Percentiles rank a stretch among this genome's conserved stretches.
phyloP scores from a whole-genome alignment of 139 green algal genomes.

The Chlorella ohadii region DNA sequence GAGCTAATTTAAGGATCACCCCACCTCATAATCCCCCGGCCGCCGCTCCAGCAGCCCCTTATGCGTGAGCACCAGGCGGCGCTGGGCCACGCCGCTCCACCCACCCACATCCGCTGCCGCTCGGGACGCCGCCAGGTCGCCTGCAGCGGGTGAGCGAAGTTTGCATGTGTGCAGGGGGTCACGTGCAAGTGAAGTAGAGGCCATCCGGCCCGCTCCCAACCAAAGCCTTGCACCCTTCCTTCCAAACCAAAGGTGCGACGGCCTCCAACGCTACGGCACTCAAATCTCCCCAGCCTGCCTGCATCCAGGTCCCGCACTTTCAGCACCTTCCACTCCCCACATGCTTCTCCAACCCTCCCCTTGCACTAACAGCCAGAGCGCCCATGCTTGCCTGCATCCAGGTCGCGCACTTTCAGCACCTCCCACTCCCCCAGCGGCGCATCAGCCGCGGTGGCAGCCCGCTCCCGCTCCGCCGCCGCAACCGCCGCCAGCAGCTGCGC shows the following conservation, averaged over 20 bases:
- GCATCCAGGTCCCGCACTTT: too few species aligned
- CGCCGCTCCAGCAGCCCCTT: constrained; percentile 71
- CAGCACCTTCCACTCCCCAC: too few species aligned
- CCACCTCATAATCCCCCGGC: constrained; percentile 65
- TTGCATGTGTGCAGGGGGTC: too few species aligned
- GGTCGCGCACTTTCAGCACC: constrained; percentile 47
- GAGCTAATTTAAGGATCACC: too few species aligned
- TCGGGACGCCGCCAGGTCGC: neutral
- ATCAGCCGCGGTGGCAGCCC: constrained; percentile 40
- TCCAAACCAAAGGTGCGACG: too few species aligned
- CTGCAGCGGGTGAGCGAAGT: neutral
- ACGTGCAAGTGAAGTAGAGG: too few species aligned
- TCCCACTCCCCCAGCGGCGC: constrained; percentile 70
- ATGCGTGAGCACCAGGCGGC: constrained; percentile 73
- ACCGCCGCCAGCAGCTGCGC: constrained; percentile 37
- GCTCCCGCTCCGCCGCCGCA: constrained; percentile 38
- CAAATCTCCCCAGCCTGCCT: too few species aligned
- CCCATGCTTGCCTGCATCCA: constrained; percentile 3
- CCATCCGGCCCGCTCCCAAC: too few species aligned
- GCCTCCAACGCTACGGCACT: too few species aligned
- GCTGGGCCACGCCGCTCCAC: constrained; percentile 31
- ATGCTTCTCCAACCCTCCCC: too few species aligned
- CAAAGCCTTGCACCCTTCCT: too few species aligned
- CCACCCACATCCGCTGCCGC: neutral
- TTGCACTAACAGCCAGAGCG: too few species aligned